phyloP scores from a whole-genome alignment of 306 rosid genomes.

The Begonia masoniana region DNA sequence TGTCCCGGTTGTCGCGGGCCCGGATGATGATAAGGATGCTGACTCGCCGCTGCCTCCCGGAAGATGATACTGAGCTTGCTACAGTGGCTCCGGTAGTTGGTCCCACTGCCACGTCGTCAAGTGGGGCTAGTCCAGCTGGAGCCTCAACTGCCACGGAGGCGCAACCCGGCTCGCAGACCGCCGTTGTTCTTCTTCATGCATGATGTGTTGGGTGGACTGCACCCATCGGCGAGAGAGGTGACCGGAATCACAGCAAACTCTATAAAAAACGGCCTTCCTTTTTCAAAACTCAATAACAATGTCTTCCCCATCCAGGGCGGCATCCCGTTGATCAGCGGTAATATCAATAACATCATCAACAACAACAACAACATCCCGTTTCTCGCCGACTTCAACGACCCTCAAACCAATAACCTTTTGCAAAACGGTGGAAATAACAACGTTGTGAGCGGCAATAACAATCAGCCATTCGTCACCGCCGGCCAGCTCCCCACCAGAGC shows the following conservation, averaged over 20 bases:
- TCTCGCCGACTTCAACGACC: constrained; percentile 53
- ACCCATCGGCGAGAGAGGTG: constrained; percentile 52
- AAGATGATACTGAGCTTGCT: constrained; percentile 3
- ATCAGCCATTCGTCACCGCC: constrained; percentile 37
- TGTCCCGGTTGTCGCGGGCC: too few species aligned
- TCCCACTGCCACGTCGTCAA: neutral
- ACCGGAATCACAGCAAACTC: constrained; percentile 48
- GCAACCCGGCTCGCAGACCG: constrained; percentile 4
- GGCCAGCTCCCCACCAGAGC: too few species aligned
- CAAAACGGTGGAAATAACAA: constrained; percentile 55
- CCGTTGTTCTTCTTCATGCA: constrained; percentile 51
- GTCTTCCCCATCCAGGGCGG: constrained; percentile 47
- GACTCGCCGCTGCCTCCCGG: constrained; percentile 4
- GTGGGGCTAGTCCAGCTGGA: neutral
- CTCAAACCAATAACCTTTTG: constrained; percentile 39
- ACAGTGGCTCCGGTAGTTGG: neutral
- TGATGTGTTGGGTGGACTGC: constrained; percentile 48
- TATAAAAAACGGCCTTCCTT: constrained; percentile 39
- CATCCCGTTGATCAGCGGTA: constrained; percentile 30
- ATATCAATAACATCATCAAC: constrained; percentile 48
- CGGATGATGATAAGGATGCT: too few species aligned
- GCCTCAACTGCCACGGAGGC: neutral
- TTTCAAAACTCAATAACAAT: constrained; percentile 45
- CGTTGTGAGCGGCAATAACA: constrained; percentile 23
- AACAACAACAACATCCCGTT: constrained; percentile 41